Evolutionary conservation across 768 basidiomycete species (phyloP), one percentile per base, ranked within the genome.

Genomic region (Wakefieldia striispora): DNA sequence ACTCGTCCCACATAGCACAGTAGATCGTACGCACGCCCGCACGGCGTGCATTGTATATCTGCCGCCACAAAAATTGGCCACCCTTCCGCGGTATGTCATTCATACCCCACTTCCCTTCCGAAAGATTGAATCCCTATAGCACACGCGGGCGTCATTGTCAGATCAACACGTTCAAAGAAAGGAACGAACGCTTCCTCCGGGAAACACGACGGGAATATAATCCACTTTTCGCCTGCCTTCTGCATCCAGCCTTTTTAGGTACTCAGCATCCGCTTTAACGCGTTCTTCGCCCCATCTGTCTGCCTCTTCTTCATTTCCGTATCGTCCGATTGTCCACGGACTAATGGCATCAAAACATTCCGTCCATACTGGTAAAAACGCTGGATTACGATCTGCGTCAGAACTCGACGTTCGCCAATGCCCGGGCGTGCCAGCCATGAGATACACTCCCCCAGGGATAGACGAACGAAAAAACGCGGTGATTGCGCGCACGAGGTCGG

Each of bases 1-100:
- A 76, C 84, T 91, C 90, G 59, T 92, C 90, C 88, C 90, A 91
- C 88, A 91, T 91, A 7, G 88, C 88, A 20, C 85, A 84, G 54
- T 91, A 91, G 45, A 91, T 78, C 7, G 71, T 83, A 17, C 80
- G 77, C 7, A 78, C 82, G 24, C 85, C 82, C 24, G 77, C 76
- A 39, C 75, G 71, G 23, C 76, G 78, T 12, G 82, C 84, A 59
- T 91, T 84, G 70, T 76, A 80, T 6, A 92, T 71, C 63, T 92
- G 89, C 48, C 80, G 74, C 86, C 88, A 93, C 40, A 93, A 62
- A 66, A 91, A 91, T 24, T 74, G 76, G 1, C 91, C 91, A 3
- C 88, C 87, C 19, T 83, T 75, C 4, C 91, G 75, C 38, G 78
- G 81, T 49, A 83, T 86, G 49, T 78, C 82, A 57, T 93, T 92